phyloP scores from a whole-genome alignment of 257 asterid genomes.

The Solanum habrochaites region DNA sequence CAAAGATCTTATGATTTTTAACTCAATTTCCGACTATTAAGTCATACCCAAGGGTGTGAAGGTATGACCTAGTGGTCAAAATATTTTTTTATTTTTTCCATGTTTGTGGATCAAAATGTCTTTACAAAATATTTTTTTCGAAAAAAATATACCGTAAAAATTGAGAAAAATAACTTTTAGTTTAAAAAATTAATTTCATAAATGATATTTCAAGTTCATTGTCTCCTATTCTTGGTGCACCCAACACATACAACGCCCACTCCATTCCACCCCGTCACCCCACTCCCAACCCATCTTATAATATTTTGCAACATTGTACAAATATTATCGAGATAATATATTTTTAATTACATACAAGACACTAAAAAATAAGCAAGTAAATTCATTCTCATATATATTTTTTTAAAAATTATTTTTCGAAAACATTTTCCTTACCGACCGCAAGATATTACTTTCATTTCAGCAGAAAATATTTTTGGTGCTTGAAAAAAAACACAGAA shows the following conservation, averaged over 20 bases:
- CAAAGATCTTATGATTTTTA: not conserved
- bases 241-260: not conserved
- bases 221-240: not conserved
- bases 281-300: not conserved
- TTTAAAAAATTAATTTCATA: not conserved
- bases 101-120: not conserved
- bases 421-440: not conserved
- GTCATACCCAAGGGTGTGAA: not conserved
- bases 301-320: not conserved
- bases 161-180: not conserved
- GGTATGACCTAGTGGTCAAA: not conserved
- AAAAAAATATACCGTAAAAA: not conserved
- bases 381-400: too few species aligned
- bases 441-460: not conserved
- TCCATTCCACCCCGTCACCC: not conserved
- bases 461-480: not conserved
- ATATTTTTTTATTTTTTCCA: not conserved
- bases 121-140: not conserved
- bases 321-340: not conserved
- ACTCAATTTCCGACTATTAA: not conserved
- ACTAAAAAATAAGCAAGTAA: not conserved
- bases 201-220: not conserved
- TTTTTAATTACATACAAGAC: not conserved
- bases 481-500: not conserved
- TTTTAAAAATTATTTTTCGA: not conserved